phyloP scores from a whole-genome alignment of 176 grass and related monocot genomes.

The Oryza glumipatula region DNA sequence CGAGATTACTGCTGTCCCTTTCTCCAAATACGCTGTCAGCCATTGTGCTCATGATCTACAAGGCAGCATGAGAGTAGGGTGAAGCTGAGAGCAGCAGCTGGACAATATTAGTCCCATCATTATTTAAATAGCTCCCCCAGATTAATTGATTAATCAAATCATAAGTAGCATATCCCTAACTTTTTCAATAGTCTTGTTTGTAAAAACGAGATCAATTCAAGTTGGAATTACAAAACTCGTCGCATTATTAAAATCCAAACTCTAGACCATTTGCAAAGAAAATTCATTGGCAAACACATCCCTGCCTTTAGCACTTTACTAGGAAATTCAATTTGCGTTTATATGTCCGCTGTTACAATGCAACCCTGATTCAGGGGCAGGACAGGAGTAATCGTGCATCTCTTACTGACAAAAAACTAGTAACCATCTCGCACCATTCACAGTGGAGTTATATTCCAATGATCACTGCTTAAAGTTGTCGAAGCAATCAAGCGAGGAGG shows the following conservation, averaged over 20 bases:
- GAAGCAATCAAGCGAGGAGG: neutral
- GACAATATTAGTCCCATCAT: neutral
- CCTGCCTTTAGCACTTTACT: neutral
- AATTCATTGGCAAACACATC: too few species aligned
- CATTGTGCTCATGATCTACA: neutral
- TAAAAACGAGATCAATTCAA: neutral
- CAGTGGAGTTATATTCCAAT: neutral
- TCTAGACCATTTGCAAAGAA: too few species aligned
- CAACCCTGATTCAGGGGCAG: neutral
- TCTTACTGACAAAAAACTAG: too few species aligned
- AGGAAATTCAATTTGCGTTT: neutral
- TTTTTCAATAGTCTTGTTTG: neutral
- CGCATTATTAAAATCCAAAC: too few species aligned
- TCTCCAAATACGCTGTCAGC: neutral
- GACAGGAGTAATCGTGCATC: neutral
- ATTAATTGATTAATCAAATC: neutral
- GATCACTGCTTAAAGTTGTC: neutral
- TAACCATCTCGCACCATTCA: constrained; percentile 3
- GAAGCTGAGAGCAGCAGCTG: constrained; percentile 14
- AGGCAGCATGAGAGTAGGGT: constrained; percentile 3
- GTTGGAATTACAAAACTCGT: neutral
- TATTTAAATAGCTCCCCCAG: neutral
- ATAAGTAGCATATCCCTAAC: neutral
- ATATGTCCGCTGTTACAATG: neutral
- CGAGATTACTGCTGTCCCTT: neutral